Percentiles rank a stretch among this genome's conserved stretches.
These are phyloP conservation scores for Hypocreales sp. DNA, from an alignment of 2,329 filamentous ascomycete genomes.

Conservation along the genomic window DNA sequence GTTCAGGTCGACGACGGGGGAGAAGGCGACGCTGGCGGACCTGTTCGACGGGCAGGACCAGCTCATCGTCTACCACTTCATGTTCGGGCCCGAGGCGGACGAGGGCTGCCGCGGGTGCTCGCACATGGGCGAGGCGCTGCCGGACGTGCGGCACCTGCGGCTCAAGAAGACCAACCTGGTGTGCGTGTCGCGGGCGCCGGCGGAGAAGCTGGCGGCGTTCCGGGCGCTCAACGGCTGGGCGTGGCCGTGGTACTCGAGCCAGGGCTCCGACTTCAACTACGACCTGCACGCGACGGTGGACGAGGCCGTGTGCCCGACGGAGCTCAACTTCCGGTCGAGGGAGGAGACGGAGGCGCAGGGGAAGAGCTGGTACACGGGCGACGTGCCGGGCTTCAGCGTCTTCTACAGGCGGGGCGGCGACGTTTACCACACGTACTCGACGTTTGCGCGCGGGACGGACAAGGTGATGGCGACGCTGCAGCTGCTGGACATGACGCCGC, in stretches of 20 bases:
- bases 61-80: constrained; percentile 29
- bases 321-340: constrained; percentile 12
- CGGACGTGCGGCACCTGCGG: constrained; percentile 19
- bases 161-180: constrained; percentile 21
- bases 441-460: constrained; percentile 16
- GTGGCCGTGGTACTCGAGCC: constrained; percentile 23
- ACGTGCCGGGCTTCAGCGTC: constrained; percentile 20
- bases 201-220: constrained; percentile 19
- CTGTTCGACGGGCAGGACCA: constrained; percentile 18
- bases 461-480: constrained; percentile 13
- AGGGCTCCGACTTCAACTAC: constrained; percentile 21
- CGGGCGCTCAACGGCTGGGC: constrained; percentile 22
- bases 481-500: constrained; percentile 18
- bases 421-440: constrained; percentile 22
- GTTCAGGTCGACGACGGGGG: constrained; percentile 16
- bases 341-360: constrained; percentile 12
- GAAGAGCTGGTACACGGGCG: constrained; percentile 12
- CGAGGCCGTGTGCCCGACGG: constrained; percentile 8
- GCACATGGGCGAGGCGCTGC: constrained; percentile 21
- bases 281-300: constrained; percentile 22
- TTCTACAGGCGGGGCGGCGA: constrained; percentile 16
- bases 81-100: constrained; percentile 21
- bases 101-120: constrained; percentile 22
- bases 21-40: constrained; percentile 10
- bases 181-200: constrained; percentile 21